phyloP scores from a whole-genome alignment of 2,329 filamentous ascomycete species.

The Cordyceps tenuipes region DNA sequence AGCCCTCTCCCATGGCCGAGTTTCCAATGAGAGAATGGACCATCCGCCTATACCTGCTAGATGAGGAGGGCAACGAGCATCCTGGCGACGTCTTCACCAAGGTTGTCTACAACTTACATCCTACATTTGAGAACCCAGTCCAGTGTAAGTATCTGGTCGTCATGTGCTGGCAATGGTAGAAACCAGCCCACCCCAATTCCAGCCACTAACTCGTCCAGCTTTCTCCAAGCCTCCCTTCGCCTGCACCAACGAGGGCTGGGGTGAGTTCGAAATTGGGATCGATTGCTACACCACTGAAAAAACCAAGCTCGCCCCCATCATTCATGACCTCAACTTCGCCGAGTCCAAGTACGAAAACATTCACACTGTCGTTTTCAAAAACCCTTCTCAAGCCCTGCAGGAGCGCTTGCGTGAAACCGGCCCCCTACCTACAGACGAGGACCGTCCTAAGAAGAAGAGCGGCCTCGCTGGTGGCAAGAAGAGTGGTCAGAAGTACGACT shows the following conservation, averaged over 20 bases:
- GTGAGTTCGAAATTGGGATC: slow-evolving; percentile 94
- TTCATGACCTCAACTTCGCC: slow-evolving; percentile 89
- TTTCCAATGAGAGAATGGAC: slow-evolving; percentile 93
- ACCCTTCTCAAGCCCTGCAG: slow-evolving; percentile 80
- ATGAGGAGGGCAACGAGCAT: slow-evolving; percentile 77
- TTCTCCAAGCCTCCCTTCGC: slow-evolving; percentile 80
- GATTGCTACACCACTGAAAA: slow-evolving; percentile 78
- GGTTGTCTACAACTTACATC: slow-evolving; percentile 86
- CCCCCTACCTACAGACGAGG: slow-evolving; percentile 68
- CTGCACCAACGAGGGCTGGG: slow-evolving; percentile 93
- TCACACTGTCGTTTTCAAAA: slow-evolving; percentile 80
- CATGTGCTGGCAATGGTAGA: background rate
- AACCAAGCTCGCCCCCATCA: slow-evolving; percentile 64
- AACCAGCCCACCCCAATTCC: background rate
- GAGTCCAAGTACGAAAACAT: slow-evolving; percentile 72
- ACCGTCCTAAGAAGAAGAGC: slow-evolving; percentile 51
- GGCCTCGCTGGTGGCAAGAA: slow-evolving; percentile 57
- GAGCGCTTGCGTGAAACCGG: slow-evolving; percentile 75
- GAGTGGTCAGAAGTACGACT: slow-evolving; percentile 67
- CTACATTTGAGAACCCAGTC: slow-evolving; percentile 78
- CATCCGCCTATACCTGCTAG: slow-evolving; percentile 74
- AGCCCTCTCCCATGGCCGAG: slow-evolving; percentile 72
- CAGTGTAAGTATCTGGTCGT: slow-evolving; percentile 58
- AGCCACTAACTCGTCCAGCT: slow-evolving; percentile 30
- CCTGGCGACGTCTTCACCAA: slow-evolving; percentile 83